Evolutionary conservation across 257 asterid species (phyloP), one percentile per base, ranked within the genome.

Genomic region (Echium plantagineum): DNA sequence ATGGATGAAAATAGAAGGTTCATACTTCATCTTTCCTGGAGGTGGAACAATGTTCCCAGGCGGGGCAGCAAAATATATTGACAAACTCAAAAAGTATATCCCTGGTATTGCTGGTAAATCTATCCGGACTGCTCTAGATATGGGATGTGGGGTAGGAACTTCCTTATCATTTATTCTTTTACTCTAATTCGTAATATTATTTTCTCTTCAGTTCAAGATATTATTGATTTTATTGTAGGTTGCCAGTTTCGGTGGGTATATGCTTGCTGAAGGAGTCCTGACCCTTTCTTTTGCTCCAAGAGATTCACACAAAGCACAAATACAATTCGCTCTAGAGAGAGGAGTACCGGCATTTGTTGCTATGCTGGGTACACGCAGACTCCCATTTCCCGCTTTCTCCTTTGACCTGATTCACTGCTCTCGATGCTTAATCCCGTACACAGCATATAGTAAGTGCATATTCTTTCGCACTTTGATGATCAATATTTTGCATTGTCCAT

Each of bases 1-100:
- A 75, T 86, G 96, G 99, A 93, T 93, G 97, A 93, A 85, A 78
- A 78, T 69, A 68, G 95, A 93, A 74, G 99, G 99, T 26, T 82
- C 82, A 2, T 60, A 84, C 77, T 86, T 93, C 69, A 75, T 89
- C 72, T 93, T 93, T 78, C 95, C 99, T 58, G 99, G 97, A 59
- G 97, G 96, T 58, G 95, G 99, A 55, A 85, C 95, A 47, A 86
- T 93, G 99, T 93, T 93, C 68, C 96, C 96, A 0, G 97, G 85
- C 24, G 99, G 99, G 66, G 99, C 96, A 21, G 73, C 73, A 28
- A 94, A 83, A 61, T 89, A 93, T 74, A 93, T 93, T 16, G 94
- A 89, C 58, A 93, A 89, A 73, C 96, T 93, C 51, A 93, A 93
- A 64, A 95, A 89, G 70, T 89, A 86, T 76, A 81, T 93, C 47